Evolutionary conservation across 805 yeast species (phyloP).

Genomic region (Hanseniaspora meyeri): DNA sequence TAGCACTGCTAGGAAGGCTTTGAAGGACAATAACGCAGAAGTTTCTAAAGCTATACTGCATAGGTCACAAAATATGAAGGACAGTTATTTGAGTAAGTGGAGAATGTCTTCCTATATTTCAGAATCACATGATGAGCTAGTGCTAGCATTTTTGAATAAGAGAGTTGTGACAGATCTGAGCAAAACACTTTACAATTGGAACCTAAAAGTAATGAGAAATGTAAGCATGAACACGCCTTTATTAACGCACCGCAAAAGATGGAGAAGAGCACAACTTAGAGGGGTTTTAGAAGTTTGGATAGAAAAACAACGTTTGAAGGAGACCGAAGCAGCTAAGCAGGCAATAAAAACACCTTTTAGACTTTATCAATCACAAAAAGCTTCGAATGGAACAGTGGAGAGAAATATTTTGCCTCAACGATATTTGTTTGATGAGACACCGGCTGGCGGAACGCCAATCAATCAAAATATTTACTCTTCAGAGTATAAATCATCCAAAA

Average conservation of each 20-base stretch:
- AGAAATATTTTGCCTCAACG: not conserved
- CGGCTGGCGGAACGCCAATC: not conserved
- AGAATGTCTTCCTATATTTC: not conserved
- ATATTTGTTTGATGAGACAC: not conserved
- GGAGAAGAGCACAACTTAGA: constrained; percentile 8
- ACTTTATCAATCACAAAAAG: not conserved
- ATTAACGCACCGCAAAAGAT: constrained; percentile 2
- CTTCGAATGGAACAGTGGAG: not conserved
- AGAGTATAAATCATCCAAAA: not conserved
- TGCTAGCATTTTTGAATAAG: not conserved
- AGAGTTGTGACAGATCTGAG: not conserved
- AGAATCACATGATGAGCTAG: not conserved
- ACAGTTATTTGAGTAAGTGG: not conserved
- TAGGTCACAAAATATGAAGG: not conserved
- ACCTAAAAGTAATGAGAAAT: not conserved
- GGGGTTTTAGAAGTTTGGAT: constrained; percentile 1
- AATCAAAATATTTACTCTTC: not conserved
- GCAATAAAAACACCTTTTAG: not conserved
- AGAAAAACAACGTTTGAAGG: not conserved
- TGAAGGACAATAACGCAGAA: no score
- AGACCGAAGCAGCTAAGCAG: no score
- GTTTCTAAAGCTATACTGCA: not conserved
- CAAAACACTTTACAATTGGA: not conserved
- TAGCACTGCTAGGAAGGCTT: no score
- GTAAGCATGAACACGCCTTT: not conserved